A percentile compares a stretch with the other conserved stretches of the same genome.
Evolutionary conservation across 371 early-diverging fungal genomes (phyloP).

Genomic region (Rhizopus arrhizus): DNA sequence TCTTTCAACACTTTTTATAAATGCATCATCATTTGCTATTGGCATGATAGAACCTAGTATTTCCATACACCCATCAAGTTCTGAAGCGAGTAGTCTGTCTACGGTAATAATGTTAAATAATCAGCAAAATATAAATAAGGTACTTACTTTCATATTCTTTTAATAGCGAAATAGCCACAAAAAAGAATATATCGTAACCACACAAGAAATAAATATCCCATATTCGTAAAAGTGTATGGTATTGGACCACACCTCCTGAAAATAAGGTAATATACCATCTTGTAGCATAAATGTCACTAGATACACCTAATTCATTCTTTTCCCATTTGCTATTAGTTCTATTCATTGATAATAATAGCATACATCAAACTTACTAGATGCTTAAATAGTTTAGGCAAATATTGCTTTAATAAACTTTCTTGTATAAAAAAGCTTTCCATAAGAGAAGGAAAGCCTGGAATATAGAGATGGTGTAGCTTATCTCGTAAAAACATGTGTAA

Average conservation of each 20-base stretch:
- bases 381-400: conserved; percentile 51
- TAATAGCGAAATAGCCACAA: conserved; percentile 59
- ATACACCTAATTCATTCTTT: conserved; percentile 52
- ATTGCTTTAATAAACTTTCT: conserved; percentile 52
- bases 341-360: neutral
- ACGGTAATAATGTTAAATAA: neutral
- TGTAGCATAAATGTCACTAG: conserved; percentile 59
- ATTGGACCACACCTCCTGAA: conserved; percentile 59
- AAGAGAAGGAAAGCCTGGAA: conserved; percentile 65
- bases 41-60: conserved; percentile 55
- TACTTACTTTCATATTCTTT: conserved; percentile 56
- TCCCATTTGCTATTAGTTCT: neutral
- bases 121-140: no score
- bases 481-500: conserved; percentile 60
- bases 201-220: conserved; percentile 64
- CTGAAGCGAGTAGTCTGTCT: conserved; percentile 44
- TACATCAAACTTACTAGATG: conserved; percentile 49
- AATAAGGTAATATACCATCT: conserved; percentile 71
- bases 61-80: conserved; percentile 59
- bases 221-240: conserved; percentile 61
- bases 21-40: conserved; percentile 55
- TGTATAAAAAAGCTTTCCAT: conserved; percentile 69
- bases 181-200: conserved; percentile 64
- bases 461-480: conserved; percentile 56
- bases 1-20: conserved; percentile 46